A percentile compares a stretch with the other conserved stretches of the same genome.
These are phyloP conservation scores for Lyophyllum semitale DNA, from an alignment of 768 basidiomycete species.

Conservation along the genomic window DNA sequence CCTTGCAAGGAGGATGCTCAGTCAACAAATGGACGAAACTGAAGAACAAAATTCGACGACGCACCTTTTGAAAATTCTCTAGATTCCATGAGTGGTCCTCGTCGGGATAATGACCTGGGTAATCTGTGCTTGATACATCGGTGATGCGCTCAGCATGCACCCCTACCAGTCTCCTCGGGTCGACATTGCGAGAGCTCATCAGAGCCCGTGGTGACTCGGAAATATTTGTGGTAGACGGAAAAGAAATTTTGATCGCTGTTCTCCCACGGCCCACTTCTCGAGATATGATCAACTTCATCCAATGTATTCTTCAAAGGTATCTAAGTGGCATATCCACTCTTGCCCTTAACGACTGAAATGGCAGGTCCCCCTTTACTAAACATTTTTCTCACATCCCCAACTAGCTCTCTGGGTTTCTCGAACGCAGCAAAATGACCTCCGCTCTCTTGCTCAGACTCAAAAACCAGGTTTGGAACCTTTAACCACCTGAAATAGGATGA, in stretches of 20 bases:
- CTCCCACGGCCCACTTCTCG: too few species aligned
- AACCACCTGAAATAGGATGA: constrained; percentile 39
- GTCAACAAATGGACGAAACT: constrained; percentile 11
- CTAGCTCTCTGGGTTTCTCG: constrained; percentile 51
- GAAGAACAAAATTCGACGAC: constrained; percentile 21
- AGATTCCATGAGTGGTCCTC: constrained; percentile 89
- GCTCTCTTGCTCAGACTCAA: constrained; percentile 44
- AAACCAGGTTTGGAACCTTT: constrained; percentile 39
- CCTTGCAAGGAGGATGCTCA: constrained; percentile 32
- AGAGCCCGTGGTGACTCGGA: neutral
- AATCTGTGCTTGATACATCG: constrained; percentile 87
- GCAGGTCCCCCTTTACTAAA: constrained; percentile 54
- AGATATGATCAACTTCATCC: too few species aligned
- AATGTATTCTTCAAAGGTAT: too few species aligned
- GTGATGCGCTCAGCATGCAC: constrained; percentile 71
- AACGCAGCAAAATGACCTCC: constrained; percentile 65
- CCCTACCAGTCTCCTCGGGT: constrained; percentile 59
- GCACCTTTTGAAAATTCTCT: constrained; percentile 72
- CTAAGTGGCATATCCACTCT: constrained; percentile 36
- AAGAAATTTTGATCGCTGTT: constrained; percentile 2
- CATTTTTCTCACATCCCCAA: constrained; percentile 54
- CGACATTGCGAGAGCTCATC: constrained; percentile 16
- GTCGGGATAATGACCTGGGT: constrained; percentile 84
- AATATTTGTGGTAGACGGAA: neutral
- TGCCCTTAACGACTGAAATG: constrained; percentile 46